phyloP scores from a whole-genome alignment of 176 grass and related monocot species.

The Carex littledalei region DNA sequence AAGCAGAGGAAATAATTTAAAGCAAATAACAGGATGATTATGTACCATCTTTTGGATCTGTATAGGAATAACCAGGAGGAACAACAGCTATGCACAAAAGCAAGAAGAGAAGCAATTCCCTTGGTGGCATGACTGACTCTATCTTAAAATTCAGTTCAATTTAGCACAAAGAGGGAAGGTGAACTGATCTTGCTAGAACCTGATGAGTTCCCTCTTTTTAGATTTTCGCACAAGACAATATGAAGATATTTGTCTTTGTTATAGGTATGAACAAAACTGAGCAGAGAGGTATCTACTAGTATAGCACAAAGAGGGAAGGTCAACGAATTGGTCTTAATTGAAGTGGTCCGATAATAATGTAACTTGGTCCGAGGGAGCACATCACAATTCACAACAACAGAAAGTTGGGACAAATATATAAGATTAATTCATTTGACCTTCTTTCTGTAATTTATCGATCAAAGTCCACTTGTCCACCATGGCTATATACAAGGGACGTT shows the following conservation, averaged over 20 bases:
- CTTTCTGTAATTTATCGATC: no score
- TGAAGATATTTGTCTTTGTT: not conserved
- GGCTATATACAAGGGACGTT: no score
- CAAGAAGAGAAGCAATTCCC: not conserved
- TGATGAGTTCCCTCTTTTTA: not conserved
- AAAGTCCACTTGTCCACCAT: no score
- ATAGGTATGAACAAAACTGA: not conserved
- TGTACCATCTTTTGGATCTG: slow-evolving; percentile 13
- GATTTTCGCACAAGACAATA: not conserved
- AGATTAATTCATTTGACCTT: no score
- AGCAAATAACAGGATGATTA: not conserved
- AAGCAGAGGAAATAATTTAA: not conserved
- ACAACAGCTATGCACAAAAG: not conserved
- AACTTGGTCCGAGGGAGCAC: no score
- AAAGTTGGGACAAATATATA: no score
- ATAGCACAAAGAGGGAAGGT: not conserved
- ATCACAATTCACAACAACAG: no score
- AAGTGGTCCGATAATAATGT: no score
- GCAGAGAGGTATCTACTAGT: not conserved
- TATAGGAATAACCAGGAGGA: not conserved
- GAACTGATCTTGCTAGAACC: not conserved
- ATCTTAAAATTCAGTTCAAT: not conserved
- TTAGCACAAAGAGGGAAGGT: not conserved
- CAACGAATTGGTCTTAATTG: not conserved
- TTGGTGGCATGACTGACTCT: not conserved